Evolutionary conservation across 257 asterid genomes (phyloP).

Genomic region (Capsicum baccatum): DNA sequence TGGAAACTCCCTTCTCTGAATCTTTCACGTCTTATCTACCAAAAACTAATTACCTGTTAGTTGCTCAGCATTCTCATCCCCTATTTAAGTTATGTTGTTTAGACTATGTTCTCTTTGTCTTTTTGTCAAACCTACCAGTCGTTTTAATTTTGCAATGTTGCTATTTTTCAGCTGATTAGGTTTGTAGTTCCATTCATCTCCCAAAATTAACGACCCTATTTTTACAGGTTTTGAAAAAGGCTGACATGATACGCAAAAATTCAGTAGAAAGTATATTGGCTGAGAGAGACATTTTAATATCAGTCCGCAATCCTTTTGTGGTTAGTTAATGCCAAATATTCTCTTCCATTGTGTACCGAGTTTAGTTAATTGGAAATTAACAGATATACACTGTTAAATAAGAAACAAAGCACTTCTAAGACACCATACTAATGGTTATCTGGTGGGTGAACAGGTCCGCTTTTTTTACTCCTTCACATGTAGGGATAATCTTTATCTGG

Average conservation of each 20-base stretch:
- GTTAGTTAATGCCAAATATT: slow-evolving; percentile 54
- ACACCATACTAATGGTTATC: slow-evolving; percentile 55
- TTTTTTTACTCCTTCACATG: slow-evolving; percentile 99
- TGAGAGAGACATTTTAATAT: slow-evolving; percentile 92
- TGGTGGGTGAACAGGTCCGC: slow-evolving; percentile 88
- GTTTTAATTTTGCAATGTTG: not conserved
- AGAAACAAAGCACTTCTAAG: slow-evolving; percentile 32
- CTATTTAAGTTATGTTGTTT: not conserved
- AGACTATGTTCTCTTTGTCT: not conserved
- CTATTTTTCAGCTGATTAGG: not conserved
- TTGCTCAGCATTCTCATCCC: not conserved
- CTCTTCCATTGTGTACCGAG: not conserved
- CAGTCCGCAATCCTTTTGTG: slow-evolving; percentile 99
- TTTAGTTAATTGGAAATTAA: not conserved
- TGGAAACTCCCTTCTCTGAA: slow-evolving; percentile 1
- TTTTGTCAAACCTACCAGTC: not conserved
- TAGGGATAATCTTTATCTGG: slow-evolving; percentile 97
- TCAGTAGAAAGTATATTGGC: slow-evolving; percentile 97
- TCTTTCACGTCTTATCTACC: not conserved
- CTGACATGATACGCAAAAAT: slow-evolving; percentile 96
- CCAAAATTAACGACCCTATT: slow-evolving; percentile 24
- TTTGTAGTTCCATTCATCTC: slow-evolving; percentile 3
- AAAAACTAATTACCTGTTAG: not conserved
- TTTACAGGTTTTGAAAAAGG: slow-evolving; percentile 88
- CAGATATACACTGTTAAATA: slow-evolving; percentile 3